Evolutionary conservation across 2,329 filamentous ascomycete genomes (phyloP).

Genomic region (Akanthomyces dipterigenus): DNA sequence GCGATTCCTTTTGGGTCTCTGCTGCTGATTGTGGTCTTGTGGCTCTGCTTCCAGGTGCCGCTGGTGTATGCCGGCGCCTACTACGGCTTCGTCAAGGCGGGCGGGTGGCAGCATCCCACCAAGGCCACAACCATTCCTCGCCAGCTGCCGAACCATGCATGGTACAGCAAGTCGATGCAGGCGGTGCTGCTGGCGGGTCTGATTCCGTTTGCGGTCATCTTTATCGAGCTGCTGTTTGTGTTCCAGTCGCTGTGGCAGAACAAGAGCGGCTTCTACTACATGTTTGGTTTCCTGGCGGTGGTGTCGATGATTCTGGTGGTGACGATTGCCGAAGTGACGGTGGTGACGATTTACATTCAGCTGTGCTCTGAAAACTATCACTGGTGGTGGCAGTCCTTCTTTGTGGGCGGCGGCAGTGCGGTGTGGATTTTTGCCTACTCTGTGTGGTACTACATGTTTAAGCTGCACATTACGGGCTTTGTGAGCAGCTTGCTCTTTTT

Average conservation of each 20-base stretch:
- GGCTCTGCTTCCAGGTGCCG: slow-evolving; percentile 80
- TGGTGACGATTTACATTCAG: slow-evolving; percentile 76
- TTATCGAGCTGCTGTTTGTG: slow-evolving; percentile 80
- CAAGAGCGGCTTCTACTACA: slow-evolving; percentile 87
- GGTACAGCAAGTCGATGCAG: slow-evolving; percentile 62
- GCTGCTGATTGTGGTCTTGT: slow-evolving; percentile 64
- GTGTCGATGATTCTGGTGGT: slow-evolving; percentile 66
- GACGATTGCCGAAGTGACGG: slow-evolving; percentile 74
- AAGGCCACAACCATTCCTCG: slow-evolving; percentile 66
- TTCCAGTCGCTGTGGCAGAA: slow-evolving; percentile 87
- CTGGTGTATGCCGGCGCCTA: slow-evolving; percentile 76
- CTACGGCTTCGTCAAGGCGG: slow-evolving; percentile 62
- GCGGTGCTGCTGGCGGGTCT: slow-evolving; percentile 66
- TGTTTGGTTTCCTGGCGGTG: slow-evolving; percentile 77
- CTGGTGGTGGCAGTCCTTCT: slow-evolving; percentile 90
- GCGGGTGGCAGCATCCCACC: slow-evolving; percentile 74
- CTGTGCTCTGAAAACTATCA: slow-evolving; percentile 81
- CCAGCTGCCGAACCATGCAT: slow-evolving; percentile 66
- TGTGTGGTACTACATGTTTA: slow-evolving; percentile 75
- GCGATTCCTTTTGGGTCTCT: slow-evolving; percentile 79
- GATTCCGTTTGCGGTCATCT: slow-evolving; percentile 79
- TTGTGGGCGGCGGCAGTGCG: slow-evolving; percentile 68
- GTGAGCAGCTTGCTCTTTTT: slow-evolving; percentile 79
- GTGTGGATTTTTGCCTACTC: slow-evolving; percentile 81
- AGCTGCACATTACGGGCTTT: slow-evolving; percentile 74